Evolutionary conservation across 257 asterid genomes (phyloP).

Genomic region (Solanum acaule): DNA sequence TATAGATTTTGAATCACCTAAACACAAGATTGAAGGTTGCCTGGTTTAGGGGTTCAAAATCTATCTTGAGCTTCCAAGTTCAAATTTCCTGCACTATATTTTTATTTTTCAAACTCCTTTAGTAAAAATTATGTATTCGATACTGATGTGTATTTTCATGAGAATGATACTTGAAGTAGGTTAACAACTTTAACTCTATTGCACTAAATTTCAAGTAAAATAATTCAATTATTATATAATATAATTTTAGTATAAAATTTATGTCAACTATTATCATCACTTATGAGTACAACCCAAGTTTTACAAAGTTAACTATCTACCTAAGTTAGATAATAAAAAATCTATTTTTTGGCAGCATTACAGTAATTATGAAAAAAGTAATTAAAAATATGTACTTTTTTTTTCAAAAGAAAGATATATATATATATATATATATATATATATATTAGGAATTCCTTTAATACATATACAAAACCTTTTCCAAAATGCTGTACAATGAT

Average conservation of each 20-base stretch:
- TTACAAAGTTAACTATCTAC: background rate
- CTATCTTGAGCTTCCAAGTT: background rate
- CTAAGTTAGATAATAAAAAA: background rate
- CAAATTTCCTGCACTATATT: background rate
- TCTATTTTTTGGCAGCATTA: no score
- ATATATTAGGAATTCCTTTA: no score
- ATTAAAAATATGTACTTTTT: background rate
- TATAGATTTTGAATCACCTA: background rate
- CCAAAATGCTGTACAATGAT: background rate
- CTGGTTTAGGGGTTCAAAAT: background rate
- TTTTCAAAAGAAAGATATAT: no score
- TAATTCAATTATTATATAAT: background rate
- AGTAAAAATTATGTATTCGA: no score
- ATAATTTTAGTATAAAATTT: background rate
- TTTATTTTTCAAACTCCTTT: no score
- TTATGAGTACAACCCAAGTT: background rate
- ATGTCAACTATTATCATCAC: background rate
- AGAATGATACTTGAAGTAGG: background rate
- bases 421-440: no score
- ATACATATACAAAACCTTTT: no score
- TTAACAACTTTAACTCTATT: background rate
- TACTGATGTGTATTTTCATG: background rate
- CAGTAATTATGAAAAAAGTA: background rate
- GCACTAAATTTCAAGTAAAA: background rate
- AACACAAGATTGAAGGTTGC: no score